Conservation (phyloP, 176 grass and related monocot species). For the Leersia perrieri region DNA sequence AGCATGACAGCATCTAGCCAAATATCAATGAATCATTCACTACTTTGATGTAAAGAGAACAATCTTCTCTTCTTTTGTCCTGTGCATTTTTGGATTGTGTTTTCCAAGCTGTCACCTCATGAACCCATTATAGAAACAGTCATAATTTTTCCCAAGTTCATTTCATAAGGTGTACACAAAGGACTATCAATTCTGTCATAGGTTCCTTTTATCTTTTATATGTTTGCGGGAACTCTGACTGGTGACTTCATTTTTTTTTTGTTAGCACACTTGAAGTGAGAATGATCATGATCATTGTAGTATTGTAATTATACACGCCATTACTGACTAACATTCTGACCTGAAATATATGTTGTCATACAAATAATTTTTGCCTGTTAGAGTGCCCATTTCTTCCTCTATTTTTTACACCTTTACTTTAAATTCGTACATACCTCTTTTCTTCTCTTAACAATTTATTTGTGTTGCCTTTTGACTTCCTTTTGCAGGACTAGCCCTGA, state of each 20-base stretch:
- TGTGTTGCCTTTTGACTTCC: slow-evolving; percentile 32
- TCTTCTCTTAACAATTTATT: background rate
- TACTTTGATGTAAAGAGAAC: background rate
- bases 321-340: background rate
- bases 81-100: background rate
- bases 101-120: background rate
- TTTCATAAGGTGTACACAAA: background rate
- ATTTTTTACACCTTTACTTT: background rate
- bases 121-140: background rate
- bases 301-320: background rate
- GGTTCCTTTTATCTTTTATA: background rate
- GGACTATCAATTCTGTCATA: background rate
- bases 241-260: background rate
- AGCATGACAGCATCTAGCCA: background rate
- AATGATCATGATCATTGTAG: background rate
- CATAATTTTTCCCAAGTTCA: background rate
- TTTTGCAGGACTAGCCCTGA: slow-evolving; percentile 76
- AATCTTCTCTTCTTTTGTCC: background rate
- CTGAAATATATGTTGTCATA: background rate
- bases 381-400: background rate
- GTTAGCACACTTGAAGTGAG: background rate
- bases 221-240: background rate
- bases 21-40: background rate
- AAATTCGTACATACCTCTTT: background rate
- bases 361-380: background rate